phyloP scores from a whole-genome alignment of 176 grass and related monocot genomes.

The Avena eriantha region DNA sequence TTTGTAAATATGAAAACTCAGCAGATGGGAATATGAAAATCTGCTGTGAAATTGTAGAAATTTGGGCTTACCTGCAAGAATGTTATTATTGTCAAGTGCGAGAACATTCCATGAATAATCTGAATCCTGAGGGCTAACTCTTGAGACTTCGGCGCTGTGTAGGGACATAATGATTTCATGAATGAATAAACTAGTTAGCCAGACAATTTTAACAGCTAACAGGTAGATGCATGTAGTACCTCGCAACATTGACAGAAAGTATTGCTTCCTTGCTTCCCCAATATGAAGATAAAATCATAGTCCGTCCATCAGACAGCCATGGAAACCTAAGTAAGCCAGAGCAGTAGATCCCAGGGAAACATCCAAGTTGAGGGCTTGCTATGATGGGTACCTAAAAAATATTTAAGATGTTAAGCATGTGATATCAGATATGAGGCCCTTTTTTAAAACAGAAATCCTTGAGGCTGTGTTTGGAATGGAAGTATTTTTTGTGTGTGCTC shows the following conservation, averaged over 20 bases:
- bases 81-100: slow-evolving; percentile 81
- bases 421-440: slow-evolving; percentile 21
- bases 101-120: slow-evolving; percentile 78
- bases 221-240: slow-evolving; percentile 49
- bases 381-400: slow-evolving; percentile 71
- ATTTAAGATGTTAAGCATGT: slow-evolving; percentile 21
- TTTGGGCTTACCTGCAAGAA: slow-evolving; percentile 77
- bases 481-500: not conserved
- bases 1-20: slow-evolving; percentile 43
- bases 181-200: slow-evolving; percentile 33
- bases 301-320: slow-evolving; percentile 86
- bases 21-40: slow-evolving; percentile 22
- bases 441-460: not conserved
- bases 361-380: slow-evolving; percentile 63
- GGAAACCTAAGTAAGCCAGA: slow-evolving; percentile 64
- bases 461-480: not conserved
- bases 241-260: slow-evolving; percentile 73
- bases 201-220: not conserved
- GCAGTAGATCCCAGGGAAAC: slow-evolving; percentile 87
- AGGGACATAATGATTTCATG: slow-evolving; percentile 31
- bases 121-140: slow-evolving; percentile 71
- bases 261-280: slow-evolving; percentile 90
- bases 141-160: slow-evolving; percentile 62
- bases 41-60: slow-evolving; percentile 2
- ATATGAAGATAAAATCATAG: slow-evolving; percentile 82